These are phyloP conservation scores for Drosera spatulata DNA, from an alignment of 179 eudicot genomes.

Conservation along the genomic window DNA sequence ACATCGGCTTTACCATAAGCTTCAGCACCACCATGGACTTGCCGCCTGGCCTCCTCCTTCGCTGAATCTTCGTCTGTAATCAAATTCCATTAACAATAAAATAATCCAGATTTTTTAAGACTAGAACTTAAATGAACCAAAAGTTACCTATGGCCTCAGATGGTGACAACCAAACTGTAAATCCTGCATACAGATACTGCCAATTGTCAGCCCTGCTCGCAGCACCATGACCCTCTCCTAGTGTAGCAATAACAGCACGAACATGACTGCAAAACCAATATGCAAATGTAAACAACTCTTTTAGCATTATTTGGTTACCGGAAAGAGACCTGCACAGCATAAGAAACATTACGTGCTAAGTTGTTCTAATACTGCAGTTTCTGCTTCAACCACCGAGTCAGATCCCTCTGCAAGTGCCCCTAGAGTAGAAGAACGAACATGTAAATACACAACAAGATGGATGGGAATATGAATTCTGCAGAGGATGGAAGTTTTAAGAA, in stretches of 20 bases:
- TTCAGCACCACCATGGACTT: conserved; percentile 38
- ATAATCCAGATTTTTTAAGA: neutral
- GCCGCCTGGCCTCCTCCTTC: conserved; percentile 68
- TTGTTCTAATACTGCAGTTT: conserved; percentile 67
- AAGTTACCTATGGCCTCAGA: conserved; percentile 60
- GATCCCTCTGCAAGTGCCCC: conserved; percentile 68
- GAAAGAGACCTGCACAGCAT: neutral
- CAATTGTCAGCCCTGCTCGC: conserved; percentile 57
- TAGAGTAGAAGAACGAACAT: conserved; percentile 19
- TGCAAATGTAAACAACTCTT: conserved; percentile 1
- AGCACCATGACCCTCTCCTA: conserved; percentile 80
- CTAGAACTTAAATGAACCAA: neutral
- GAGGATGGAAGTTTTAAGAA: neutral
- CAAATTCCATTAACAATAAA: neutral
- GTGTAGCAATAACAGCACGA: conserved; percentile 75
- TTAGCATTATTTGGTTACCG: neutral
- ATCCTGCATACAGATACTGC: conserved; percentile 84
- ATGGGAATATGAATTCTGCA: neutral
- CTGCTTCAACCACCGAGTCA: conserved; percentile 64
- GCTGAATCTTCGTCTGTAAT: conserved; percentile 77
- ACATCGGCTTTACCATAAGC: conserved; percentile 89
- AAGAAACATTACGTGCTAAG: conserved; percentile 62
- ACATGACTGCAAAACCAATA: conserved; percentile 46
- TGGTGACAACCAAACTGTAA: conserved; percentile 78
- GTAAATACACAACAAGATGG: conserved; percentile 17